Percentiles rank a stretch among this genome's conserved stretches.
phyloP scores from a whole-genome alignment of 352 stramenopile genomes.

The Pythium aristosporum region DNA sequence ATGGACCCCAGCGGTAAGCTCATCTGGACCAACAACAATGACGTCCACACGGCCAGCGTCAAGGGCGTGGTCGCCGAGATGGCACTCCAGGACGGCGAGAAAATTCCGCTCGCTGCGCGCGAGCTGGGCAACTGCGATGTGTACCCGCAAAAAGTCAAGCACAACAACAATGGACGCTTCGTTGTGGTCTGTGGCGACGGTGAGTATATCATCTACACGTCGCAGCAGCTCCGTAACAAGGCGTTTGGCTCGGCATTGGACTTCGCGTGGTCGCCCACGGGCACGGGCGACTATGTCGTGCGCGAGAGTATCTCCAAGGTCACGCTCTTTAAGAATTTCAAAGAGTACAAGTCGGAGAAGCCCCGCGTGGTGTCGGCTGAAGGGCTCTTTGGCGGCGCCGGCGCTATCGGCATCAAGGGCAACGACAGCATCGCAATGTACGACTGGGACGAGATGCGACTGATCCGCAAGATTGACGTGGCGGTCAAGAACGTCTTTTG shows the following conservation, averaged over 20 bases:
- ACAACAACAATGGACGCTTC: constrained; percentile 99
- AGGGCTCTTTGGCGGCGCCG: constrained; percentile 93
- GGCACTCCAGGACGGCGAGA: constrained; percentile 87
- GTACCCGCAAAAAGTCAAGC: constrained; percentile 96
- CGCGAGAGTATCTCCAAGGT: constrained; percentile 95
- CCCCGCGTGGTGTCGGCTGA: constrained; percentile 94
- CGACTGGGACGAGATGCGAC: constrained; percentile 97
- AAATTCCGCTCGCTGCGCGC: constrained; percentile 73
- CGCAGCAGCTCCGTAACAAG: constrained; percentile 94
- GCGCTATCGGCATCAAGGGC: constrained; percentile 95
- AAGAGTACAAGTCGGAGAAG: constrained; percentile 94
- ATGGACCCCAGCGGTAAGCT: constrained; percentile 98
- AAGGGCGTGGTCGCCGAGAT: constrained; percentile 85
- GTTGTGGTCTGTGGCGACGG: constrained; percentile 98
- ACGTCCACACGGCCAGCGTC: constrained; percentile 95
- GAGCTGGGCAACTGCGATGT: constrained; percentile 98
- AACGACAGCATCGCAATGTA: constrained; percentile 98
- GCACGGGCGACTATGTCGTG: constrained; percentile 98
- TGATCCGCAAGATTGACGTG: constrained; percentile 98
- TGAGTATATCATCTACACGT: constrained; percentile 99
- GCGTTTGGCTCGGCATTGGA: constrained; percentile 97
- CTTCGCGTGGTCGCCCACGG: constrained; percentile 97
- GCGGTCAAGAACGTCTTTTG: constrained; percentile 97
- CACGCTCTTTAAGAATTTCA: constrained; percentile 99
- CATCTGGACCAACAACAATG: constrained; percentile 98